Conservation (phyloP, 176 grass and related monocot genomes). For the Themeda triandra region DNA sequence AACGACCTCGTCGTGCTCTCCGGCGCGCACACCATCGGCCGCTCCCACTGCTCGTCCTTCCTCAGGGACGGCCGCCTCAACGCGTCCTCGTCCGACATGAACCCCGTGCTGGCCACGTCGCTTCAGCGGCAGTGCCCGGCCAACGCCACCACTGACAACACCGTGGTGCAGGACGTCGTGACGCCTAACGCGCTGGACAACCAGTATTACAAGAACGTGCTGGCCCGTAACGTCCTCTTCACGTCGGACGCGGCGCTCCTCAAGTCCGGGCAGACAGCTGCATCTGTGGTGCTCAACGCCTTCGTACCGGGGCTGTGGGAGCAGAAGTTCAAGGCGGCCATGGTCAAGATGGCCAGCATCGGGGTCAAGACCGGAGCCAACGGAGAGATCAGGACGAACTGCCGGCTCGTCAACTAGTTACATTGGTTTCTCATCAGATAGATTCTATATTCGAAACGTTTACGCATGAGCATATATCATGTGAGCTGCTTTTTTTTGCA, state of each 20-base stretch:
- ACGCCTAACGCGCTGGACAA: slow-evolving; percentile 30
- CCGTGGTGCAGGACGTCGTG: slow-evolving; percentile 29
- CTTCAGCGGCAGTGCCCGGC: slow-evolving; percentile 19
- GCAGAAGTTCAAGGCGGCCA: slow-evolving; percentile 26
- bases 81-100: not conserved
- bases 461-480: too few species aligned
- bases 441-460: too few species aligned
- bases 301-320: slow-evolving; percentile 6
- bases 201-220: slow-evolving; percentile 40
- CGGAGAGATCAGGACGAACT: slow-evolving; percentile 43
- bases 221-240: slow-evolving; percentile 28
- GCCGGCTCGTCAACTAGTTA: not conserved
- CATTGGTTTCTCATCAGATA: too few species aligned
- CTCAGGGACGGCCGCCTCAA: not conserved
- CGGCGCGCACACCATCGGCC: slow-evolving; percentile 58
- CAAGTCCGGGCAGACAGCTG: not conserved
- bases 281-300: not conserved
- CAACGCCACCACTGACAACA: slow-evolving; percentile 1
- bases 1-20: slow-evolving; percentile 50
- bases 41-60: slow-evolving; percentile 53
- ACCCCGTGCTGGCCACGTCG: not conserved
- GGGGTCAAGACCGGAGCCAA: not conserved
- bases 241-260: slow-evolving; percentile 37
- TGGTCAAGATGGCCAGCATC: slow-evolving; percentile 44
- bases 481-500: too few species aligned